Conservation (phyloP, 371 early-diverging fungal genomes). For the Mortierella polycephala region DNA sequence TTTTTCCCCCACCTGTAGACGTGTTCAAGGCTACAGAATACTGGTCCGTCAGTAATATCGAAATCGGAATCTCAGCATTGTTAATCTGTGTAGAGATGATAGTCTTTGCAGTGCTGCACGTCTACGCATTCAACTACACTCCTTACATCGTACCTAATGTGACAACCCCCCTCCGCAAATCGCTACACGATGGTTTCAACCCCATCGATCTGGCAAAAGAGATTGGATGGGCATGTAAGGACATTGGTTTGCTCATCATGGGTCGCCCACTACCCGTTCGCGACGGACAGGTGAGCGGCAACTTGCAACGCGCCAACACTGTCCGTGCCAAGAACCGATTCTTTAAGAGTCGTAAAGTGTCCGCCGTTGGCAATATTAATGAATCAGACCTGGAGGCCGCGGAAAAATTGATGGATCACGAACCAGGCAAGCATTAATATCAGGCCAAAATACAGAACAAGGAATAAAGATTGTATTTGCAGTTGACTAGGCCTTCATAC, state of each 20-base stretch:
- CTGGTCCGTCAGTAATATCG: conserved; percentile 59
- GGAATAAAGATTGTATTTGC: no score
- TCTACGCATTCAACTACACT: conserved; percentile 63
- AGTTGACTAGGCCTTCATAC: no score
- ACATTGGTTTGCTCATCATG: conserved; percentile 15
- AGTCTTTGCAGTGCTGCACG: conserved; percentile 67
- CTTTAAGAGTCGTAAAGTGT: conserved; percentile 8
- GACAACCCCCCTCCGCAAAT: conserved; percentile 25
- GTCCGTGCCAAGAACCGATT: conserved; percentile 22
- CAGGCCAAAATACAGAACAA: no score
- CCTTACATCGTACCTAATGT: conserved; percentile 37
- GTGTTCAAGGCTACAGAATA: conserved; percentile 53
- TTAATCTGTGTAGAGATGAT: conserved; percentile 76
- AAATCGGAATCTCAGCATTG: conserved; percentile 66
- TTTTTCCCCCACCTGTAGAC: background rate
- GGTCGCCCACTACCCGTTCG: conserved; percentile 29
- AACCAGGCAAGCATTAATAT: background rate
- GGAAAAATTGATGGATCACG: conserved; percentile 6
- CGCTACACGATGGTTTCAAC: conserved; percentile 49
- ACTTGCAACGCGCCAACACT: conserved; percentile 41
- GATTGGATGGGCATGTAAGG: conserved; percentile 43
- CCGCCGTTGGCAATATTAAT: conserved; percentile 6
- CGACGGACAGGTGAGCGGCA: conserved; percentile 40
- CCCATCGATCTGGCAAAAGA: conserved; percentile 39
- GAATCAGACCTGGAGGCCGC: conserved; percentile 21